A percentile compares a stretch with the other conserved stretches of the same genome.
These are phyloP conservation scores for Neonectria magnoliae DNA, from an alignment of 2,329 filamentous ascomycete species.

Conservation along the genomic window DNA sequence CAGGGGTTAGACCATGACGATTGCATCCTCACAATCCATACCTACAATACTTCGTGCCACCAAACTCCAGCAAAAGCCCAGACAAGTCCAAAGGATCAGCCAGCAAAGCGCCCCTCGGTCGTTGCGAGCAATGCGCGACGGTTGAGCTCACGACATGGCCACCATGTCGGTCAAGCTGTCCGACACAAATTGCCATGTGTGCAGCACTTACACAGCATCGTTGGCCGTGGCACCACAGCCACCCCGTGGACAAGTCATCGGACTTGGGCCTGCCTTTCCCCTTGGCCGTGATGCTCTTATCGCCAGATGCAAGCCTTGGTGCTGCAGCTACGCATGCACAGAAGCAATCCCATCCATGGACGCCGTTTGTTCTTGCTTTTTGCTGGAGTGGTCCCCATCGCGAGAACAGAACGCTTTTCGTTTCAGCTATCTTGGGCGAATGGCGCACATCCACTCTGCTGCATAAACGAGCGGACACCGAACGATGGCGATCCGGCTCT, in stretches of 20 bases:
- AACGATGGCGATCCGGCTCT: slow-evolving; percentile 1
- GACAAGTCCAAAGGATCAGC: too few relatives aligned
- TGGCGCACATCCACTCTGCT: slow-evolving; percentile 28
- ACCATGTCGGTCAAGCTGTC: background rate
- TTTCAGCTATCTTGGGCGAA: slow-evolving; percentile 19
- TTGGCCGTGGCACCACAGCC: background rate
- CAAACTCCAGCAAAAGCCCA: too few relatives aligned
- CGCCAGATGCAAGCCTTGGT: background rate
- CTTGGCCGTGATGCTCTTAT: slow-evolving; percentile 5
- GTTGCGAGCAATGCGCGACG: background rate
- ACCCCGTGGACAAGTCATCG: slow-evolving; percentile 1
- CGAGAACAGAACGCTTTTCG: background rate
- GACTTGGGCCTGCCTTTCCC: background rate
- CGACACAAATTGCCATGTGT: background rate
- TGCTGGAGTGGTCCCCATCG: background rate
- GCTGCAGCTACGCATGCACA: slow-evolving; percentile 9
- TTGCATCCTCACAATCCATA: background rate
- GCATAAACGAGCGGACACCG: slow-evolving; percentile 37
- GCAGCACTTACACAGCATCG: background rate
- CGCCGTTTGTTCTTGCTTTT: background rate
- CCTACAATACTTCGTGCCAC: background rate
- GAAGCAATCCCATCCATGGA: background rate
- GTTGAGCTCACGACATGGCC: slow-evolving; percentile 3
- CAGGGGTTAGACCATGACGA: background rate
- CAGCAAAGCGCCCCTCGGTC: background rate